phyloP scores from a whole-genome alignment of 495 filamentous ascomycete genomes.

The Talaromyces proteolyticus region DNA sequence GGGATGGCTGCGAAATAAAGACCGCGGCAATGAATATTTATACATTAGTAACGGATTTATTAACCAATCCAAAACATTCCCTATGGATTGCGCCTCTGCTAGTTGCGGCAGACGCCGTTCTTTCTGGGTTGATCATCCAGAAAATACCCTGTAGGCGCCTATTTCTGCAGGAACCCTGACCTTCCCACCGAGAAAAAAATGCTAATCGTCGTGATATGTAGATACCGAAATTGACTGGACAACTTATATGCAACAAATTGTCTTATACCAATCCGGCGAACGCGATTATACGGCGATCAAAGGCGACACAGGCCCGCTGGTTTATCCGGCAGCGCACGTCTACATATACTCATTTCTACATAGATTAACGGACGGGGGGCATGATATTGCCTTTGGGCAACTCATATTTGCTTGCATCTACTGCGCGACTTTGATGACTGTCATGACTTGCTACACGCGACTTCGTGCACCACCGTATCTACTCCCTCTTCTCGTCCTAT shows the following conservation, averaged over 20 bases:
- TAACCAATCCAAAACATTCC: constrained; percentile 47
- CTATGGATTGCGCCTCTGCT: constrained; percentile 63
- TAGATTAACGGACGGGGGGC: constrained; percentile 68
- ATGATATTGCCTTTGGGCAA: constrained; percentile 73
- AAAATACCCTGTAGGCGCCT: constrained; percentile 73
- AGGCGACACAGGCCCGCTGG: constrained; percentile 86
- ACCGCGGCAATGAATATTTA: constrained; percentile 19
- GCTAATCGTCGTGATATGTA: constrained; percentile 23
- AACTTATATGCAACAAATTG: constrained; percentile 92
- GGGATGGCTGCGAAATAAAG: neutral
- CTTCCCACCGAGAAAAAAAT: neutral
- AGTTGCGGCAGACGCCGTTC: constrained; percentile 63
- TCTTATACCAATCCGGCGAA: constrained; percentile 74
- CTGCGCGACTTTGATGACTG: constrained; percentile 63
- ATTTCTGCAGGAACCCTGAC: neutral
- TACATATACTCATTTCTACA: constrained; percentile 83
- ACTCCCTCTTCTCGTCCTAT: constrained; percentile 80
- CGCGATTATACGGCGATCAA: constrained; percentile 80
- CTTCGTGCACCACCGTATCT: constrained; percentile 82
- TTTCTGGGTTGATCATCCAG: constrained; percentile 72
- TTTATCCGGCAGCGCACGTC: constrained; percentile 91
- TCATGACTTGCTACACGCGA: constrained; percentile 74
- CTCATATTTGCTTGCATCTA: constrained; percentile 75
- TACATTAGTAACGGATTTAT: constrained; percentile 21
- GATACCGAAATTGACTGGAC: constrained; percentile 98